Evolutionary conservation across 257 asterid species (phyloP), one percentile per base, ranked within the genome.

Genomic region (Lycium ferocissimum): DNA sequence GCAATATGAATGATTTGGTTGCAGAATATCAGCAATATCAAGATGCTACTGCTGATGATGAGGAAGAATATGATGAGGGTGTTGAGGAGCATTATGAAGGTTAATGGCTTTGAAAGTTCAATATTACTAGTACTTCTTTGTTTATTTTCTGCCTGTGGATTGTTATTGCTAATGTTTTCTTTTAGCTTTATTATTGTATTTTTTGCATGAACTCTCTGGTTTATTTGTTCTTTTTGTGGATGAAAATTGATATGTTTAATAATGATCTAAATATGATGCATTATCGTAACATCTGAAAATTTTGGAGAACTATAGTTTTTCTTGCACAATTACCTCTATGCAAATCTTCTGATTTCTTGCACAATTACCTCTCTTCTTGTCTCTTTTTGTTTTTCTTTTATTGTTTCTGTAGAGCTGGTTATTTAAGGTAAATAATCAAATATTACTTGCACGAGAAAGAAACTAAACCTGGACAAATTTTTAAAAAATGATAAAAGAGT

Each of bases 1-100:
- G 95, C 80, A 92, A 92, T 38, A 92, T 92, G 95, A 92, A 92
- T 22, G 95, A 91, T 80, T 85, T 92, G 62, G 94, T 91, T 72
- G 93, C 95, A 0, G 94, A 92, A 85, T 91, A 92, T 54, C 95
- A 92, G 88, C 95, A 92, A 18, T 90, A 91, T 8, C 95, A 92
- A 72, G 95, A 92, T 84, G 95, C 95, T 2, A 89, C 92, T 18
- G 91, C 91, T 0, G 94, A 90, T 7, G 94, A 89, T 18, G 92
- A 91, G 10, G 92, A 88, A 20, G 93, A 92, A 12, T 86, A 88
- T 20, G 91, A 91, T 12, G 93, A 92, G 37, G 84, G 83, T 5
- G 90, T 5, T 38, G 92, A 90, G 8, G 93, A 90, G 59, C 89
- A 89, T 5, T 92, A 88, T 22, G 94, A 92, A 56, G 83, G 65